phyloP scores from a whole-genome alignment of 2,329 filamentous ascomycete genomes.

The Metarhizium robertsii region DNA sequence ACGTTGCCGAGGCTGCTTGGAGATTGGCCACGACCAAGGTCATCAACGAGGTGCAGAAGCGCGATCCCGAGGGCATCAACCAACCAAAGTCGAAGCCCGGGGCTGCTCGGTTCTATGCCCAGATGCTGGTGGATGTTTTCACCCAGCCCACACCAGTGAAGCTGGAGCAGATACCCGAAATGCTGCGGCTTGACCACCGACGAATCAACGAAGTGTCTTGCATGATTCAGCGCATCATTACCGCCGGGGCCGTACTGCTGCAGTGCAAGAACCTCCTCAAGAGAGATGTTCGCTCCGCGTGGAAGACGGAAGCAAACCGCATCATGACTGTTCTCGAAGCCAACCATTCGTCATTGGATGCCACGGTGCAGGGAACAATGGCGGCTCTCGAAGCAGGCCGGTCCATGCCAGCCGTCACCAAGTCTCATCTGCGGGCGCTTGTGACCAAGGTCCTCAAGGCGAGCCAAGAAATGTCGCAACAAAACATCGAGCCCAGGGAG shows the following conservation, averaged over 20 bases:
- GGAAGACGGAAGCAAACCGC: conserved; percentile 66
- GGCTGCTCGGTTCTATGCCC: conserved; percentile 62
- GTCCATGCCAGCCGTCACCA: conserved; percentile 56
- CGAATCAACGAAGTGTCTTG: conserved; percentile 42
- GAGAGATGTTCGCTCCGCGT: conserved; percentile 66
- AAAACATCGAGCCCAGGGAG: conserved; percentile 36
- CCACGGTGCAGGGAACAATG: conserved; percentile 50
- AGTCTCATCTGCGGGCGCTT: conserved; percentile 46
- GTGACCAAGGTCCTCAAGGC: conserved; percentile 47
- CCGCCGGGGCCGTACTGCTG: conserved; percentile 63
- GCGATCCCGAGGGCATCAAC: conserved; percentile 60
- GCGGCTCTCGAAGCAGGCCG: conserved; percentile 52
- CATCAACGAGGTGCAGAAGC: conserved; percentile 53
- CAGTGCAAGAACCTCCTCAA: conserved; percentile 79
- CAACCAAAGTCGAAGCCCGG: conserved; percentile 54
- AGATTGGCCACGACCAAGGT: conserved; percentile 54
- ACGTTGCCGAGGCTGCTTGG: conserved; percentile 58
- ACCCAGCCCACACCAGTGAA: conserved; percentile 53
- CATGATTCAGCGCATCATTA: conserved; percentile 49
- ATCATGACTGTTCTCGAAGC: conserved; percentile 60
- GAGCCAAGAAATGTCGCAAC: conserved; percentile 33
- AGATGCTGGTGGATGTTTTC: conserved; percentile 66
- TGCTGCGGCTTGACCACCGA: conserved; percentile 57
- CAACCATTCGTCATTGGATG: conserved; percentile 38
- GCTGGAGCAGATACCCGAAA: conserved; percentile 57